These are phyloP conservation scores for Fusarium piperis DNA, from an alignment of 2,329 filamentous ascomycete species.

Conservation along the genomic window DNA sequence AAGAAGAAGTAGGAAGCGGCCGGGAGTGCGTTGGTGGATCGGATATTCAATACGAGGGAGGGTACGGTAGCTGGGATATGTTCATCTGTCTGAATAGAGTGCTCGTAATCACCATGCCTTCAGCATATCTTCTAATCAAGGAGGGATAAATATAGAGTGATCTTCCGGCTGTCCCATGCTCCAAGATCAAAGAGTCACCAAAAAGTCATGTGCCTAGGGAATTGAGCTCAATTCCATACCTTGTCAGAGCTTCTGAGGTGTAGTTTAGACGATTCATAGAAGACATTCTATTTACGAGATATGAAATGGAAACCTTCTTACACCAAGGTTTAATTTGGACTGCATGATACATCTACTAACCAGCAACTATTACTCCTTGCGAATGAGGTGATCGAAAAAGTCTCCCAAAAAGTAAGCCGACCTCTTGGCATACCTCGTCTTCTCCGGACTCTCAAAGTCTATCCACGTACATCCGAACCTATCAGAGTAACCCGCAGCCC, in stretches of 20 bases:
- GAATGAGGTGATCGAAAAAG: constrained; percentile 29
- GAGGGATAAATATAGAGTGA: not conserved
- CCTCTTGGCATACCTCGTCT: constrained; percentile 34
- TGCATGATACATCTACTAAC: not conserved
- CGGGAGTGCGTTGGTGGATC: not conserved
- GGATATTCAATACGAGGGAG: too few relatives aligned
- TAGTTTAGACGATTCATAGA: not conserved
- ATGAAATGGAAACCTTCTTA: not conserved
- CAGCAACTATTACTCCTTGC: constrained; percentile 3
- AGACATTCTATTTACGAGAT: not conserved
- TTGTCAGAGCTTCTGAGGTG: not conserved
- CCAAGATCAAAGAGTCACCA: not conserved
- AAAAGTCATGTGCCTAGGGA: not conserved
- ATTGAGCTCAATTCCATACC: not conserved
- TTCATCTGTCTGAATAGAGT: not conserved
- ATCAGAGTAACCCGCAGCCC: constrained; percentile 53
- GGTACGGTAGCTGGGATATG: not conserved
- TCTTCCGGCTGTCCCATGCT: too few relatives aligned
- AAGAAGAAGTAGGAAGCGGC: not conserved
- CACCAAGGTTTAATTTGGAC: not conserved
- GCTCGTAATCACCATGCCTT: not conserved
- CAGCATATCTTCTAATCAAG: not conserved
- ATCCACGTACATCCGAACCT: constrained; percentile 54
- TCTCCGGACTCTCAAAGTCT: constrained; percentile 43
- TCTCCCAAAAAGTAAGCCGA: constrained; percentile 36